Conservation (phyloP, 305 asterid species). For the Fraxinus greggii region DNA sequence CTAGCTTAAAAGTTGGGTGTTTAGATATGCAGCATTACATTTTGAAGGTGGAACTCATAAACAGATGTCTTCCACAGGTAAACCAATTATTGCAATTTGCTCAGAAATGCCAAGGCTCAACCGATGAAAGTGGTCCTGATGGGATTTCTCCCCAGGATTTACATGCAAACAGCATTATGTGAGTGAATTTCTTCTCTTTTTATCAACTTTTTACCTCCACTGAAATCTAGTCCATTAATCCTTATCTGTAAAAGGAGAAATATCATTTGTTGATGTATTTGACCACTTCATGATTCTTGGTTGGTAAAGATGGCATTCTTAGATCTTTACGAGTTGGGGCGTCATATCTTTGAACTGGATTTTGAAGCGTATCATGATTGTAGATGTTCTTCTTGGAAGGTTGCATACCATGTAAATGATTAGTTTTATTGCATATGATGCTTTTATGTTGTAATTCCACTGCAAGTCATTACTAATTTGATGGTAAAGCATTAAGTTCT, state of each 20-base stretch:
- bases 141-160: conserved; percentile 84
- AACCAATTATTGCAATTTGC: conserved; percentile 87
- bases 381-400: background rate
- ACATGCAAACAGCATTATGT: conserved; percentile 84
- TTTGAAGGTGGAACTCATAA: conserved; percentile 13
- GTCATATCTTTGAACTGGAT: background rate
- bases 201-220: background rate
- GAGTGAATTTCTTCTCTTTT: conserved; percentile 32
- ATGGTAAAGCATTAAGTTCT: background rate
- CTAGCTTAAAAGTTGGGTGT: background rate
- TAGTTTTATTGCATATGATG: background rate
- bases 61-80: conserved; percentile 51
- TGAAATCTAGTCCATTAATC: background rate
- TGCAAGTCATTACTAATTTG: background rate
- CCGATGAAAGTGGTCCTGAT: conserved; percentile 79
- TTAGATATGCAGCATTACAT: background rate
- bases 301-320: background rate
- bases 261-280: background rate
- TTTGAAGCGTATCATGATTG: background rate
- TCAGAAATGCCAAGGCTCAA: conserved; percentile 81
- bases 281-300: background rate
- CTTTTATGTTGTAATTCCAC: background rate
- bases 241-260: background rate
- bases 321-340: background rate
- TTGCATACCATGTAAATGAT: background rate